Percentiles rank a stretch among this genome's conserved stretches.
Conservation (phyloP, 768 basidiomycete species). For the Boletellus sp. region DNA sequence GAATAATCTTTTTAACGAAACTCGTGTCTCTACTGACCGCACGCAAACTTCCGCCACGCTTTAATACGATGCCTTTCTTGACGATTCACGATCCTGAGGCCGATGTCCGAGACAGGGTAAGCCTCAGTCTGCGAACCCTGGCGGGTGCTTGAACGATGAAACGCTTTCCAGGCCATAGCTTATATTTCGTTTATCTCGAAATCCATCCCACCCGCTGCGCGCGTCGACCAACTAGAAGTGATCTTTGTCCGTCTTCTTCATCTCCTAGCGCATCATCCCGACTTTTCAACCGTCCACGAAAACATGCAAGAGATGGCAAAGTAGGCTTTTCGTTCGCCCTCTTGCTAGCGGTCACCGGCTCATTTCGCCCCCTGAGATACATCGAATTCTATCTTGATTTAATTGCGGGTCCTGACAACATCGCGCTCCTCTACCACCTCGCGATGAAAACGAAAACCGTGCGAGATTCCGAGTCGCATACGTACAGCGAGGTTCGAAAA, state of each 20-base stretch:
- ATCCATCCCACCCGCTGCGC: slow-evolving; percentile 47
- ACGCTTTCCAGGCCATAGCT: slow-evolving; percentile 45
- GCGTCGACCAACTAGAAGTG: slow-evolving; percentile 70
- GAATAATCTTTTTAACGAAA: slow-evolving; percentile 73
- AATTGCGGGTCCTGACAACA: slow-evolving; percentile 73
- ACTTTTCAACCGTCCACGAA: slow-evolving; percentile 68
- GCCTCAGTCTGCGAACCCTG: slow-evolving; percentile 13
- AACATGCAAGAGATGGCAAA: slow-evolving; percentile 76
- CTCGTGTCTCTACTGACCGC: slow-evolving; percentile 58
- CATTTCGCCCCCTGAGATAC: slow-evolving; percentile 50
- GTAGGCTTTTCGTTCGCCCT: slow-evolving; percentile 40
- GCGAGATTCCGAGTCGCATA: slow-evolving; percentile 67
- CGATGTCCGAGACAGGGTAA: slow-evolving; percentile 68
- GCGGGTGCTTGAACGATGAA: neutral
- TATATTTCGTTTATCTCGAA: slow-evolving; percentile 52
- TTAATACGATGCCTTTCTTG: slow-evolving; percentile 83
- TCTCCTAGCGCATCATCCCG: slow-evolving; percentile 91
- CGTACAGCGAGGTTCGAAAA: slow-evolving; percentile 60
- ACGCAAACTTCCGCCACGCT: slow-evolving; percentile 64
- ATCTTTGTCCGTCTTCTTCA: slow-evolving; percentile 85
- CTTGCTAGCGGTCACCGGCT: neutral
- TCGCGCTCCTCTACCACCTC: slow-evolving; percentile 79
- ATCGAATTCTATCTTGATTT: slow-evolving; percentile 83
- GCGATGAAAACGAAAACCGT: slow-evolving; percentile 84
- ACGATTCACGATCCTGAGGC: slow-evolving; percentile 87